Base-by-base conservation (phyloP, 768 basidiomycete species). In the Epithele typhae region DNA sequence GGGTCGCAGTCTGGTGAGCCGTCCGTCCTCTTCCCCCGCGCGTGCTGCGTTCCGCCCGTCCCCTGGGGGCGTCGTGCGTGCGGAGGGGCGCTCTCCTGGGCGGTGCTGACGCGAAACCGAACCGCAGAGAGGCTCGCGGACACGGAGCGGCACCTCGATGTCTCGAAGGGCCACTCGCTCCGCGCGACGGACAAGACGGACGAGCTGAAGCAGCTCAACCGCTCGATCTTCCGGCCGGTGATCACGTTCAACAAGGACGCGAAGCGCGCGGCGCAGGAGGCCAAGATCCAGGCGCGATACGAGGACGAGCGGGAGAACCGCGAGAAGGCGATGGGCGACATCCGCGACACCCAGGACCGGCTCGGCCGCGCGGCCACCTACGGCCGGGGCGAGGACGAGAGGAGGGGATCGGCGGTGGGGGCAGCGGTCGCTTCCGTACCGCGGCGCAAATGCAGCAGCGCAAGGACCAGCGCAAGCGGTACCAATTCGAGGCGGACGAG, bases 61-160 rank as follows among this genome's bases (percentile, higher is more conserved):
- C n/a, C n/a, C 27, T 30, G 27, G 7, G 27, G 14, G 14, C 27
- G 27, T 14, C 14, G 27, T 30, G 27, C 27, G 7, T 14, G 14
- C 27, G 8, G n/a, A n/a, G 7, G 27, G 27, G 27, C 27, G 27
- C 27, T 7, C 27, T 7, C 27, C 27, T 30, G 27, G 14, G 7
- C 27, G 27, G 7, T 30, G n/a, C n/a, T n/a, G n/a, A n/a, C n/a
- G n/a, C n/a, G n/a, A n/a, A n/a, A n/a, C n/a, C n/a, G n/a, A n/a
- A n/a, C n/a, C 27, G 11, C 59, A 90, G 87, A 89, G 68, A 86
- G 84, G 68, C 68, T 99, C 54, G 94, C 91, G 22, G 91, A 91
- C 63, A 96, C 95, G 23, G 93, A 97, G 65, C 85, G 91, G 47
- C 90, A 97, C 67, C 78, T 98, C 45, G 95, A 97, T 63, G 81